Base-by-base conservation (phyloP, 257 asterid species). In the Schizonepeta tenuifolia region DNA sequence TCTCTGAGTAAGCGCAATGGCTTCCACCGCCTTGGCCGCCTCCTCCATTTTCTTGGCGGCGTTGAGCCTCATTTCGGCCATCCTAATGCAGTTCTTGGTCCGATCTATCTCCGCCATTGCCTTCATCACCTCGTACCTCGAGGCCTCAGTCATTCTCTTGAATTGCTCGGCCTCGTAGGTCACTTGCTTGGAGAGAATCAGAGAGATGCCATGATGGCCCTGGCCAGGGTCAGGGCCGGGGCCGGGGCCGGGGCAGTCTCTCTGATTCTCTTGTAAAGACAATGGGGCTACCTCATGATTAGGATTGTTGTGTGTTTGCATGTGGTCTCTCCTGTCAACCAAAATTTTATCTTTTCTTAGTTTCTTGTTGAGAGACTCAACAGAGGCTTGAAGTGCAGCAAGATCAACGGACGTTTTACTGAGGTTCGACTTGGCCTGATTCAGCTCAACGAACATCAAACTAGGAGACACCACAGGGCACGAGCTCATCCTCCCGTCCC, bases 11-110 rank as follows among this genome's bases (percentile, higher is more conserved):
- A 84, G 46, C 0, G 89, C 84, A 7, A 92, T 90, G 7, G 91
- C 96, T 83, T 92, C 93, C 21, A 92, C 90, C 1, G 97, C 97
- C 82, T 89, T 89, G 5, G 96, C 96, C 5, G 96, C 95, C 70
- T 93, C 96, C 59, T 90, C 97, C 96, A 93, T 91, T 63, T 93
- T 93, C 83, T 88, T 89, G 18, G 98, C 98, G 0, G 98, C 98
- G 43, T 81, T 82, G 21, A 90, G 40, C 71, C 98, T 88, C 98
- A 93, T 91, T 76, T 93, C 98, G 7, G 96, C 97, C 94, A 93
- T 87, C 50, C 69, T 82, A 4, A 93, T 93, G 69, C 96, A 91
- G 40, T 84, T 80, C 79, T 91, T 93, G 1, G 96, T 89, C 56
- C 84, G 71, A 50, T 93, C 97, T 3, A 93, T 93, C 88, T 93